Conservation (phyloP, 345 rosid genomes). For the Eucalyptus regnans region DNA sequence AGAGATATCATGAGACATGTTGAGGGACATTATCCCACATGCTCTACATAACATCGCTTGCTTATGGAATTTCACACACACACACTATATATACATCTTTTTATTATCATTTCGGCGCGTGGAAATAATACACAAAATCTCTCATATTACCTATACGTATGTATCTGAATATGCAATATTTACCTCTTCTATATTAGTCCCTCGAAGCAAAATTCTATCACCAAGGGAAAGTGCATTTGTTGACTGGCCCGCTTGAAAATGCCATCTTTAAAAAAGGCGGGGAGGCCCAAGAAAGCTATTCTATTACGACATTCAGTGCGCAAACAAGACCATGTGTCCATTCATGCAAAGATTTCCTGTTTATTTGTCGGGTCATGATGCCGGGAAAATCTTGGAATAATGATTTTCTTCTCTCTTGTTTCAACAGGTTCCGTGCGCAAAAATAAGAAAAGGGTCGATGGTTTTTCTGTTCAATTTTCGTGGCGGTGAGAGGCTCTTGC, state of each 20-base stretch:
- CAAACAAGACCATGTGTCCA: not conserved
- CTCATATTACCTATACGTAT: not conserved
- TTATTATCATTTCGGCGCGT: not conserved
- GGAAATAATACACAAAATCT: not conserved
- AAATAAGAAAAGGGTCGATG: not conserved
- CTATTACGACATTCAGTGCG: not conserved
- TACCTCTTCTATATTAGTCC: not conserved
- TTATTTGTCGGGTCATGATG: not conserved
- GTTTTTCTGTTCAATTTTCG: not conserved
- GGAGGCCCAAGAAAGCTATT: not conserved
- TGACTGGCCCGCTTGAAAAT: not conserved
- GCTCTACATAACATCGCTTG: not conserved
- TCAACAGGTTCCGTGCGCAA: not conserved
- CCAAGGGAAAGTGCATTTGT: not conserved
- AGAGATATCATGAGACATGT: not conserved
- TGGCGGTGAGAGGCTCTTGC: not conserved
- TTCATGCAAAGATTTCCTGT: not conserved
- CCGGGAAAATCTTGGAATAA: not conserved
- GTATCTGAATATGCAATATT: not conserved
- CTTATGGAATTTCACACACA: not conserved
- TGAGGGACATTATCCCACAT: not conserved
- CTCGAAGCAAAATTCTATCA: not conserved
- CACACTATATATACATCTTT: too few species aligned
- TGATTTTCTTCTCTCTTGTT: not conserved
- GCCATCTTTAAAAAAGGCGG: not conserved